Base-by-base conservation (phyloP, 2,329 filamentous ascomycete genomes). In the Paecilomyces sp. region DNA sequence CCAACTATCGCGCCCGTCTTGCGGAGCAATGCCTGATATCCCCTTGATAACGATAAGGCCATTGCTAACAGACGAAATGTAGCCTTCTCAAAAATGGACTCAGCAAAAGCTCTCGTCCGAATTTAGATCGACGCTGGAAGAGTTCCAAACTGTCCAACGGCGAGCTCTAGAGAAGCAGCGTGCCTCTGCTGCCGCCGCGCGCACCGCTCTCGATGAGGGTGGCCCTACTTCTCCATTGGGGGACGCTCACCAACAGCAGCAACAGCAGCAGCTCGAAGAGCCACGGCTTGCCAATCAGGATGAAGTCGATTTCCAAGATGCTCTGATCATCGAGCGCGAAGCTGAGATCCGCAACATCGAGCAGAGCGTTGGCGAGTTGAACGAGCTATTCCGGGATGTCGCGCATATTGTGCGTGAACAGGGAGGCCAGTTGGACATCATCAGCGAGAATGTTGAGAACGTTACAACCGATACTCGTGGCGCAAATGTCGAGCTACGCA, bases 311-410 rank as follows among this genome's bases (percentile, higher is more conserved):
- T 99, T 97, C 79, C 94, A 99, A 72, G 94, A 99, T 67, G 88
- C 89, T 15, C 81, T 99, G 60, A 99, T 99, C 71, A 88, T 95
- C 62, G 93, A 99, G 81, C 92, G 95, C 58, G 94, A 99, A 76
- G 87, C 91, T 60, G 94, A 99, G 79, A 99, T 99, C 66, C 88
- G 92, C 63, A 95, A 96, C 72, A 99, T 99, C 69, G 94, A 97
- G 78, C 92, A 97, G 75, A 92, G 90, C 58, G 94, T 99, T 6
- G 90, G 90, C 58, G 94, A 99, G 70, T 80, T 99, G 63, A 99
- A 99, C 69, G 94, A 97, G 70, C 83, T 99, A 52, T 99, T 99
- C 82, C 85, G 92, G 63, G 93, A 99, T 79, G 92, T 99, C n/a
- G 94, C 93, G 54, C 92, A 96, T 74, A 97, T 99, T 74, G 92